Evolutionary conservation across 139 green algal genomes (phyloP).

Genomic region (Chlorella sp.): DNA sequence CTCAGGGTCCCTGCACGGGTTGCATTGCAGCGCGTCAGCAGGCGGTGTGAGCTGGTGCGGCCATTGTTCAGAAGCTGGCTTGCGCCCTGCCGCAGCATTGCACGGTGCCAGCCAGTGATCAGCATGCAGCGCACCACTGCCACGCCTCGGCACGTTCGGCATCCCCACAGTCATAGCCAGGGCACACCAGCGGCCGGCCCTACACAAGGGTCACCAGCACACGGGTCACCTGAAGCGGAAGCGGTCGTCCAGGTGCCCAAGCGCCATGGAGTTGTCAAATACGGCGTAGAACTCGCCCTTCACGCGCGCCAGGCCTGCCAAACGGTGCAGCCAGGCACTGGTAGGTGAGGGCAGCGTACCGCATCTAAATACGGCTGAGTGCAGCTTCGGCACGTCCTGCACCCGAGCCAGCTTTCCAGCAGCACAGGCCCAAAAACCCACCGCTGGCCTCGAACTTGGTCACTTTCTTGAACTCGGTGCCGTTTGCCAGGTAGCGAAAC

Average conservation of each 20-base stretch:
- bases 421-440: background rate
- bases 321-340: background rate
- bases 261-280: constrained; percentile 34
- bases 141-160: too few relatives aligned
- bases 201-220: too few relatives aligned
- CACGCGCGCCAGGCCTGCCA: background rate
- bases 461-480: background rate
- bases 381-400: background rate
- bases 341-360: background rate
- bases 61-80: too few relatives aligned
- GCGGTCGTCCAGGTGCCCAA: constrained; percentile 6
- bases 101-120: too few relatives aligned
- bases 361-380: too few relatives aligned
- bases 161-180: too few relatives aligned
- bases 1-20: background rate
- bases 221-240: constrained; percentile 17
- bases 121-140: too few relatives aligned
- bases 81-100: too few relatives aligned
- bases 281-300: constrained; percentile 32
- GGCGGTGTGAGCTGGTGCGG: too few relatives aligned
- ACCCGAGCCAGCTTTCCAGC: background rate
- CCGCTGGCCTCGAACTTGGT: constrained; percentile 39
- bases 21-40: too few relatives aligned
- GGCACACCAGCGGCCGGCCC: too few relatives aligned
- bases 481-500: constrained; percentile 1